These are phyloP conservation scores for Saccharomycopsis sp. DNA, from an alignment of 805 yeast genomes.

Conservation along the genomic window DNA sequence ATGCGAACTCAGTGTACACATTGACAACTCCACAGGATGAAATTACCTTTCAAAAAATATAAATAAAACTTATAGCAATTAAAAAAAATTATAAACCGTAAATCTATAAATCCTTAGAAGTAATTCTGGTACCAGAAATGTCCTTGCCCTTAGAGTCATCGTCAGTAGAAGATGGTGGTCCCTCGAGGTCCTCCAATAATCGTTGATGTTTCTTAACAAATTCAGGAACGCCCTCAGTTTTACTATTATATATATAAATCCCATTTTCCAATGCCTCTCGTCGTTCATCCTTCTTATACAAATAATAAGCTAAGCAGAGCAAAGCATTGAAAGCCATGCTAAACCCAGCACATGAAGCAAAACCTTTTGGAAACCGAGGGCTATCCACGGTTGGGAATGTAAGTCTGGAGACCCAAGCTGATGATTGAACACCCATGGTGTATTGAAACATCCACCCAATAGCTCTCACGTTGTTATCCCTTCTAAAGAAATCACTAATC, in stretches of 20 bases:
- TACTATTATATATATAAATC: constrained; percentile 28
- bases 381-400: constrained; percentile 42
- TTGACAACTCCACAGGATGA: no score
- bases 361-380: constrained; percentile 51
- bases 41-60: no score
- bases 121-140: no score
- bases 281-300: constrained; percentile 36
- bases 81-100: no score
- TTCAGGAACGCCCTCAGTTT: constrained; percentile 59
- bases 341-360: constrained; percentile 37
- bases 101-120: no score
- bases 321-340: constrained; percentile 28
- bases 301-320: constrained; percentile 28
- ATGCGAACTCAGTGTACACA: no score
- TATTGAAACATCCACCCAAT: constrained; percentile 52
- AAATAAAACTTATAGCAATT: no score
- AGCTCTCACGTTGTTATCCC: constrained; percentile 49
- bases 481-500: constrained; percentile 50
- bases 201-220: constrained; percentile 30
- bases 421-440: constrained; percentile 38
- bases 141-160: no score
- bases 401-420: constrained; percentile 30
- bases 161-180: no score
- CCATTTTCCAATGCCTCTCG: constrained; percentile 32
- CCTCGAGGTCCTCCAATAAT: no score